Base-by-base conservation (phyloP, 208 protist species). In the Acanthamoeba healyi region DNA sequence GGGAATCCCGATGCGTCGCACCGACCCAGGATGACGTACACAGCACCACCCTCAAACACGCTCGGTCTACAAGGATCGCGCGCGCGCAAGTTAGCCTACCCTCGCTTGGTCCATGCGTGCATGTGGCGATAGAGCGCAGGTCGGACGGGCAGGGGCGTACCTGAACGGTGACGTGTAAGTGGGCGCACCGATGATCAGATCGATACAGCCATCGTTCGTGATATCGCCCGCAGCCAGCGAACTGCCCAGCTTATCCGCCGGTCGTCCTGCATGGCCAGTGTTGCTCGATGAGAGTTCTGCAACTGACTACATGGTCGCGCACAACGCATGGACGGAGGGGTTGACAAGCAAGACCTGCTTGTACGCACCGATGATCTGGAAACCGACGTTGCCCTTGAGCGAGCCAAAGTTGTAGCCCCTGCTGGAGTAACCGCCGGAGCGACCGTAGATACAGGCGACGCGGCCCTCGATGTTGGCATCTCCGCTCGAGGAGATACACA, bases 161-260 rank as follows among this genome's bases (percentile, higher is more conserved):
- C 49, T 56, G 26, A 26, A 34, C 9, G 34, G 4, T 0, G 67
- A 44, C 2, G 29, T 19, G 22, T 29, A 38, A 36, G 24, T 15
- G 17, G 67, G 67, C 5, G 67, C 67, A 32, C 67, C 67, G 67
- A 77, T 77, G 36, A 77, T 24, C 15, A 77, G 67, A 32, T 77
- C 67, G 7, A 1, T 4, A 26, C 67, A 77, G 38, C 34, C 34
- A 32, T 77, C 67, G 67, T 77, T n/a, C 7, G 67, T 46, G 9
- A 77, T 12, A 32, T 77, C 67, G 29, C 67, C 67, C 32, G 19
- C 19, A 15, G 29, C 36, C 14, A 77, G 67, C 3, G 34, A 2
- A 44, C 2, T 15, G 4, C 67, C 67, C 29, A 77, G 67, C 67
- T 77, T 29, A 42, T 77, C n/a, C 67, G 67, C 14, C 14, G 2